These are phyloP conservation scores for Aurinia saxatilis DNA, from an alignment of 345 rosid species.

Conservation along the genomic window DNA sequence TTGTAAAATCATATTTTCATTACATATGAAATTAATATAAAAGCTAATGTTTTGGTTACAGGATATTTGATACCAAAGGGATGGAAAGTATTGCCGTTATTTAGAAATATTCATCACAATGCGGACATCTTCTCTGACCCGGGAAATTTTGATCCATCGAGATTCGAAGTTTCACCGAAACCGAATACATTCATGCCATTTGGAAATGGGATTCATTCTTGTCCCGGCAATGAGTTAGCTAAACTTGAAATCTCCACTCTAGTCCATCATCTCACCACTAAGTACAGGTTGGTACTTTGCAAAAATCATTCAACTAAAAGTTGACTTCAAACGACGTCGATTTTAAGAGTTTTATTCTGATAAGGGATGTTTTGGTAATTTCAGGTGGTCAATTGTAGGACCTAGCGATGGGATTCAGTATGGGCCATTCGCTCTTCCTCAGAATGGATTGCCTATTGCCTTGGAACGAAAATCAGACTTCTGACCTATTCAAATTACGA, in stretches of 20 bases:
- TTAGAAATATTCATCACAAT: slow-evolving; percentile 81
- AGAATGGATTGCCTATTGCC: slow-evolving; percentile 74
- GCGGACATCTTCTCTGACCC: slow-evolving; percentile 66
- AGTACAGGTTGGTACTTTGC: slow-evolving; percentile 59
- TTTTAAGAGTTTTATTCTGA: slow-evolving; percentile 31
- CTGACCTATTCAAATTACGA: neutral
- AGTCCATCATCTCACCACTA: slow-evolving; percentile 81
- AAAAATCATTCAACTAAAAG: neutral
- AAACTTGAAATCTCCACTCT: slow-evolving; percentile 68
- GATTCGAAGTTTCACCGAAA: slow-evolving; percentile 73
- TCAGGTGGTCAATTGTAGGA: slow-evolving; percentile 58
- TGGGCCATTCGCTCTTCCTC: slow-evolving; percentile 83
- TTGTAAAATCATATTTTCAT: too few relatives aligned
- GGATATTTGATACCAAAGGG: slow-evolving; percentile 85
- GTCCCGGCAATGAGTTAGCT: slow-evolving; percentile 88
- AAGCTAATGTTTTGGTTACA: too few relatives aligned
- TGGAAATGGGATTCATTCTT: slow-evolving; percentile 80
- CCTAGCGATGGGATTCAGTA: slow-evolving; percentile 61
- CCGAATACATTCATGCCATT: slow-evolving; percentile 92
- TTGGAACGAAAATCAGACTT: slow-evolving; percentile 34
- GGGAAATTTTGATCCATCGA: slow-evolving; percentile 66
- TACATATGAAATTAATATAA: too few relatives aligned
- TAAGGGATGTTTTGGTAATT: slow-evolving; percentile 12
- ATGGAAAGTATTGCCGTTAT: slow-evolving; percentile 88
- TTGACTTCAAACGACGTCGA: neutral